phyloP scores from a whole-genome alignment of 1,284 basidiomycete genomes.

The Lentinula novae-zelandiae region DNA sequence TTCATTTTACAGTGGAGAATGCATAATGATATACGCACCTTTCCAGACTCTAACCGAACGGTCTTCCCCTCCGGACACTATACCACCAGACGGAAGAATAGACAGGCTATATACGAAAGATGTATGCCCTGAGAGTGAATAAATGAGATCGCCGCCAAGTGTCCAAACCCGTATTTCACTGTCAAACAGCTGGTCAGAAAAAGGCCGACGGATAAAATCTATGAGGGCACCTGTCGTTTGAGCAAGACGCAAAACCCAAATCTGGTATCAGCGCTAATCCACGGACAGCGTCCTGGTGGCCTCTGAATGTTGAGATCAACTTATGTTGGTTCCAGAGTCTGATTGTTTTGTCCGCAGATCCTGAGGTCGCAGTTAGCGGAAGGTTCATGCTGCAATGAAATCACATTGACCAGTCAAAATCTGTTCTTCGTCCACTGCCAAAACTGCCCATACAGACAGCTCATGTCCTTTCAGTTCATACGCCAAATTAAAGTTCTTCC shows the following conservation, averaged over 20 bases:
- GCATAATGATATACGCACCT: slow-evolving; percentile 35
- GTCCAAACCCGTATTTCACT: slow-evolving; percentile 94
- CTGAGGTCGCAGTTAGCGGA: slow-evolving; percentile 37
- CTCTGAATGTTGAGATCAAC: slow-evolving; percentile 69
- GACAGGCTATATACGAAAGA: slow-evolving; percentile 95
- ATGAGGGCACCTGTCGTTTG: slow-evolving; percentile 80
- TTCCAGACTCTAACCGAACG: slow-evolving; percentile 80
- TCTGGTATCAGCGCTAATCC: slow-evolving; percentile 78
- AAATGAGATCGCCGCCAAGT: slow-evolving; percentile 72
- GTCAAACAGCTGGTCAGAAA: slow-evolving; percentile 11
- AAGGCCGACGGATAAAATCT: slow-evolving; percentile 1
- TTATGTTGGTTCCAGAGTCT: slow-evolving; percentile 84
- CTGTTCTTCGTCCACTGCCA: slow-evolving; percentile 76
- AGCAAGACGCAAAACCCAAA: slow-evolving; percentile 91
- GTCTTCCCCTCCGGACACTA: slow-evolving; percentile 82
- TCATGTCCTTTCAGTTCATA: slow-evolving; percentile 84
- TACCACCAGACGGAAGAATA: slow-evolving; percentile 72
- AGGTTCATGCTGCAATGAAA: background rate
- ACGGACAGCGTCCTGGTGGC: slow-evolving; percentile 90
- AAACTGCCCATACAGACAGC: slow-evolving; percentile 93
- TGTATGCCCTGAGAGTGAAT: slow-evolving; percentile 87
- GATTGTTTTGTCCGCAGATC: slow-evolving; percentile 94
- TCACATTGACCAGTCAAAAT: slow-evolving; percentile 72
- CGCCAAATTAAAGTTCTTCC: slow-evolving; percentile 77
- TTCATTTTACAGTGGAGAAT: background rate